These are phyloP conservation scores for Syzygium oleosum DNA, from an alignment of 345 rosid genomes.

Conservation along the genomic window DNA sequence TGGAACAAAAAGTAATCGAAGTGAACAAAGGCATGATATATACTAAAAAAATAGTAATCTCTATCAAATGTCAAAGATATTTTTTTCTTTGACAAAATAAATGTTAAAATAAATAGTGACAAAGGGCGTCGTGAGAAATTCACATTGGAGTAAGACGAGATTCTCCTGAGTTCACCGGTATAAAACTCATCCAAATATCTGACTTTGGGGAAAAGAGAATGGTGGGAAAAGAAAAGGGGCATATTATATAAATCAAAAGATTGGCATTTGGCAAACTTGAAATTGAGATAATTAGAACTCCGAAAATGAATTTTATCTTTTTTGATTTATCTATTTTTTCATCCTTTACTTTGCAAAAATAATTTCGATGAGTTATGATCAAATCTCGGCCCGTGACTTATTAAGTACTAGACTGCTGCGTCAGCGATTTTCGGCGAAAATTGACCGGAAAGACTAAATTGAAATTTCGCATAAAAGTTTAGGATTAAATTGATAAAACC, in stretches of 20 bases:
- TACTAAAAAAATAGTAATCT: neutral
- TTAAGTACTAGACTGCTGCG: accelerated
- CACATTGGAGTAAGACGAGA: neutral
- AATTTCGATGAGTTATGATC: neutral
- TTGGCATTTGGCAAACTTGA: neutral
- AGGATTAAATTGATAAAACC: accelerated
- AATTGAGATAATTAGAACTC: neutral
- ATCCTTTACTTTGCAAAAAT: neutral
- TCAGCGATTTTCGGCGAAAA: accelerated
- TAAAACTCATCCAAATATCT: neutral
- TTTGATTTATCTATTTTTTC: neutral
- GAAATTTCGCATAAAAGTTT: neutral
- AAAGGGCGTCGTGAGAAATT: neutral
- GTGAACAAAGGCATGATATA: neutral
- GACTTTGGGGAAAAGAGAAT: neutral
- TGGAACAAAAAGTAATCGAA: neutral
- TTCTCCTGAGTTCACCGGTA: neutral
- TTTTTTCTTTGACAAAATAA: neutral
- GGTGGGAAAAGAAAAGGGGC: neutral
- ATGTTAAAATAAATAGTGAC: neutral
- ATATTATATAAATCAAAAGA: neutral
- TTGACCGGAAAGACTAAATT: accelerated
- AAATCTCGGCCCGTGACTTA: neutral
- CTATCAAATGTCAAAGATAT: neutral
- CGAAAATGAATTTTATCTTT: neutral